Base-by-base conservation (phyloP, 2,329 filamentous ascomycete genomes). In the Neopestalotiopsis sp. region DNA sequence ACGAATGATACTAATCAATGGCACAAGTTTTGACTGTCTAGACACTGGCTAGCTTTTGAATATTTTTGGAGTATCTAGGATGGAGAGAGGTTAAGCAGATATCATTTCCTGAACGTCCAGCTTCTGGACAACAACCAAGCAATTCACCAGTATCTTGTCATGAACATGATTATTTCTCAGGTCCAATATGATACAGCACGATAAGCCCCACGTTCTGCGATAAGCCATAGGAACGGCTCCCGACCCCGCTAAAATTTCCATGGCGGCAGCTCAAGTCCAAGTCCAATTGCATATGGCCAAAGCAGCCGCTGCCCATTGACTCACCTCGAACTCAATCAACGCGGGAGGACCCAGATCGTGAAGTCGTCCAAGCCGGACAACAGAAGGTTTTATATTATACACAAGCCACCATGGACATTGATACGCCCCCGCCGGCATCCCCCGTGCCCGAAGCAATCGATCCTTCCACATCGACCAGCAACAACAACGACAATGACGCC, bases 401-500 rank as follows among this genome's bases (percentile, higher is more conserved):
- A 17, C 20, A 32, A 67, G 38, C 6, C 45, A 40, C 45, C 49
- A 74, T 74, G 72, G 72, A 73, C 20, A 57, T 57, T 67, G 70
- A 72, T 38, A 70, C 59, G 20, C 52, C 67, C 28, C 32, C 67
- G 38, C 32, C n/a, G 12, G 61, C 67, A 4, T 24, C 38, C 14
- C 40, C 45, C 7, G 42, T 10, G 14, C 13, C 30, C 14, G 69
- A 72, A 67, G 71, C 77, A 42, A 20, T 28, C 12, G 34, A 20
- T 32, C 9, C 14, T 6, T 59, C 57, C 57, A 24, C 57, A 14
- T 4, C 30, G 28, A 14, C 58, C 20, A 38, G 12, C 59, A 20
- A 40, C 34, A 5, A 42, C 24, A 5, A 20, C n/a, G 30, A 59
- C 62, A 77, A 80, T 58, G 87, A 90, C 61, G 80, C 86, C 24